Percentiles rank a stretch among this genome's conserved stretches.
Conservation (phyloP, 1,284 basidiomycete genomes). For the Volvariella surrecta region DNA sequence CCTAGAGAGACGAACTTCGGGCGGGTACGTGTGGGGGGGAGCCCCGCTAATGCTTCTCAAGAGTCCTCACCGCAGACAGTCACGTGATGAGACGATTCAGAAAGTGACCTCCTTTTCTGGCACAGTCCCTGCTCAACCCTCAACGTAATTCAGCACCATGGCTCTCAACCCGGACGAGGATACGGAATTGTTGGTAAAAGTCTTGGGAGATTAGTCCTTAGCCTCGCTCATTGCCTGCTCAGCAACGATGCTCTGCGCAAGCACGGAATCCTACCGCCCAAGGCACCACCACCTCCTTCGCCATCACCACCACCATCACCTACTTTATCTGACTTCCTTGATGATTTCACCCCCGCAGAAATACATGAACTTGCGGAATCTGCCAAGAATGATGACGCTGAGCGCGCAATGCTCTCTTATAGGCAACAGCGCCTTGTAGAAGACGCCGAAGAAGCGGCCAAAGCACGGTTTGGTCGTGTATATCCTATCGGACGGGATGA, state of each 20-base stretch:
- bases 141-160: slow-evolving; percentile 27
- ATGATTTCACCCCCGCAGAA: slow-evolving; percentile 59
- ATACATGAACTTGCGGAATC: slow-evolving; percentile 65
- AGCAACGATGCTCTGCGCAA: slow-evolving; percentile 92
- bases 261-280: slow-evolving; percentile 83
- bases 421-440: slow-evolving; percentile 61
- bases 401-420: slow-evolving; percentile 67
- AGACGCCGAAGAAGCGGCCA: slow-evolving; percentile 52
- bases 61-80: too few relatives aligned
- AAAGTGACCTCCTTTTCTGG: too few relatives aligned
- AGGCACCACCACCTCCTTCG: slow-evolving; percentile 54
- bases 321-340: slow-evolving; percentile 56
- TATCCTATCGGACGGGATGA: slow-evolving; percentile 90
- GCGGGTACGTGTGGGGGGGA: too few relatives aligned
- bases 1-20: too few relatives aligned
- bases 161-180: slow-evolving; percentile 78
- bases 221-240: slow-evolving; percentile 4
- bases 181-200: slow-evolving; percentile 81
- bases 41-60: too few relatives aligned
- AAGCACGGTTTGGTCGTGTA: slow-evolving; percentile 76
- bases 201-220: slow-evolving; percentile 5
- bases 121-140: too few relatives aligned
- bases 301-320: slow-evolving; percentile 69
- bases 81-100: too few relatives aligned
- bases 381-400: slow-evolving; percentile 67